Conservation (phyloP, 1,284 basidiomycete genomes). For the Apiotrichum montevideense region DNA sequence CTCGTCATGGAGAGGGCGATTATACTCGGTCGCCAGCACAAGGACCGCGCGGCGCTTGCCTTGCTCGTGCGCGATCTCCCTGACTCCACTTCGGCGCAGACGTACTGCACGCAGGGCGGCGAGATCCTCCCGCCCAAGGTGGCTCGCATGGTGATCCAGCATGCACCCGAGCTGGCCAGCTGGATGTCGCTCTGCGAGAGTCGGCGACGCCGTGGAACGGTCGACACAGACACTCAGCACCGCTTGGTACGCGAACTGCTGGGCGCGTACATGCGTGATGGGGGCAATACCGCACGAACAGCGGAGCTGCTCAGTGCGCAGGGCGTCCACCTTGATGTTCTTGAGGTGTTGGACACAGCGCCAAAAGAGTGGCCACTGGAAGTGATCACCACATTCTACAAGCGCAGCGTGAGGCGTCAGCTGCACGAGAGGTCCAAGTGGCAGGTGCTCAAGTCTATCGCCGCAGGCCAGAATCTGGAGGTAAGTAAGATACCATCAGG, state of each 20-base stretch:
- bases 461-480: conserved; percentile 43
- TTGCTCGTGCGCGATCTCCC: conserved; percentile 63
- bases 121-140: conserved; percentile 61
- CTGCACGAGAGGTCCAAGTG: conserved; percentile 54
- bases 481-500: conserved; percentile 6
- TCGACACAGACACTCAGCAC: conserved; percentile 56
- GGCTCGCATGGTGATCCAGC: conserved; percentile 49
- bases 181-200: conserved; percentile 55
- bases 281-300: conserved; percentile 59
- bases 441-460: conserved; percentile 41
- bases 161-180: conserved; percentile 49
- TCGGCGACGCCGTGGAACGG: conserved; percentile 40
- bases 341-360: conserved; percentile 66
- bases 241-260: conserved; percentile 63
- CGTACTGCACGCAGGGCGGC: conserved; percentile 69
- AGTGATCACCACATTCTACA: conserved; percentile 66
- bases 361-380: conserved; percentile 69
- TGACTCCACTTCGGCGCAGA: conserved; percentile 70
- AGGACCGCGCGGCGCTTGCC: conserved; percentile 61
- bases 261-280: conserved; percentile 71
- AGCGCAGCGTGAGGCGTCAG: conserved; percentile 66
- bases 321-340: conserved; percentile 65
- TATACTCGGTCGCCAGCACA: conserved; percentile 66
- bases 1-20: conserved; percentile 70
- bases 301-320: conserved; percentile 70